Evolutionary conservation across 495 filamentous ascomycete genomes (phyloP), one percentile per base, ranked within the genome.

Genomic region (Friedmanniomyces endolithicus): DNA sequence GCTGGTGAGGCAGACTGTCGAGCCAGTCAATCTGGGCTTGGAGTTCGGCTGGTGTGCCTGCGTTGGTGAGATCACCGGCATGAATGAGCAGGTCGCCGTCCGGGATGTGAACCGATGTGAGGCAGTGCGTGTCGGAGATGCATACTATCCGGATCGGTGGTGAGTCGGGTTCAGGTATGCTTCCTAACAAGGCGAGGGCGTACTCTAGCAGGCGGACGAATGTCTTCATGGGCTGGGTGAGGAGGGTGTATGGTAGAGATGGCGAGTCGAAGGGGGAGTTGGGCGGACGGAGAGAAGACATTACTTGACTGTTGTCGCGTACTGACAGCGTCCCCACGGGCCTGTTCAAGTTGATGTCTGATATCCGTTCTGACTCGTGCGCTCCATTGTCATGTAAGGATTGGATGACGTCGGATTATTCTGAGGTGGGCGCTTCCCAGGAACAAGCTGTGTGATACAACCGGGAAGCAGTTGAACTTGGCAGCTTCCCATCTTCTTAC

Each of bases 71-170:
- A 67, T 97, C 90, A 9, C 90, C 90, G 11, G 87, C 86, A 63
- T 95, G 90, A 46, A 97, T 86, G 8, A 97, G 73, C 24, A 96
- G 71, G 60, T 96, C 92, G 20, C 88, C 90, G 34, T 52, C 49
- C 0, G 88, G 87, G 0, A 95, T 68, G 23, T 75, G 73, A 23
- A 78, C 65, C 0, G 63, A 59, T 24, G 79, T 74, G 23, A 77
- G 69, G 16, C 75, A 78, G 65, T 97, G 90, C 8, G 90, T 95
- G 67, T 97, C 90, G 0, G 88, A 92, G 35, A 97, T 82, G 64
- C 86, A 94, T 48, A 96, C 84, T 33, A 97, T 76, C 33, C 82
- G 78, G 60, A 95, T 83, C 0, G 78, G 74, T 0, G 67, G 72
- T 44, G 72, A 64, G 25, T 72, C 72, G 6, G 68, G 71, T 50